Conservation (phyloP, 1,139 yeast species). For the Taiozyma onychis region DNA sequence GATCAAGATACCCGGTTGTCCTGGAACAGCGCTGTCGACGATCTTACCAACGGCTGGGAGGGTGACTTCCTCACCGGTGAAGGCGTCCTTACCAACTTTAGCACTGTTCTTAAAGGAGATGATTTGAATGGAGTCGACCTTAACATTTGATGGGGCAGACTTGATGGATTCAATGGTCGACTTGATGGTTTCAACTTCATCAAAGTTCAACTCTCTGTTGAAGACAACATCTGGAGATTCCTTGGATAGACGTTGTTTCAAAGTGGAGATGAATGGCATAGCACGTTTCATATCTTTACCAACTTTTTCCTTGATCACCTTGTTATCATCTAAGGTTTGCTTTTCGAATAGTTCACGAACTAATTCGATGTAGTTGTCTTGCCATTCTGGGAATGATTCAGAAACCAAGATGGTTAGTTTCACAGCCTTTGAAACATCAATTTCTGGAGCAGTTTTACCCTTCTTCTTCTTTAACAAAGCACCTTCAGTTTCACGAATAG, state of each 20-base stretch:
- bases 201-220: slow-evolving; percentile 78
- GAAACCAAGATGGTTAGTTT: slow-evolving; percentile 69
- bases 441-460: slow-evolving; percentile 61
- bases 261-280: slow-evolving; percentile 89
- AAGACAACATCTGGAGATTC: slow-evolving; percentile 75
- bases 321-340: slow-evolving; percentile 56
- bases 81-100: slow-evolving; percentile 53
- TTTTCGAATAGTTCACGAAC: slow-evolving; percentile 73
- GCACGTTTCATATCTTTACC: slow-evolving; percentile 84
- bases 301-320: slow-evolving; percentile 52
- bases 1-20: slow-evolving; percentile 82
- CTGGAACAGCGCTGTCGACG: slow-evolving; percentile 84
- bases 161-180: slow-evolving; percentile 49
- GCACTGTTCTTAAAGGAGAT: slow-evolving; percentile 57
- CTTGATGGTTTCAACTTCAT: slow-evolving; percentile 67
- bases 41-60: slow-evolving; percentile 59
- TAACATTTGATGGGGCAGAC: slow-evolving; percentile 61
- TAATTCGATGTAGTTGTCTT: slow-evolving; percentile 76
- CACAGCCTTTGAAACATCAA: slow-evolving; percentile 70
- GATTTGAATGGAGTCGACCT: slow-evolving; percentile 51
- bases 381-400: slow-evolving; percentile 94
- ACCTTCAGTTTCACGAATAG: slow-evolving; percentile 91
- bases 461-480: slow-evolving; percentile 86
- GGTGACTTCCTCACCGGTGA: slow-evolving; percentile 67
- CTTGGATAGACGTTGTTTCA: slow-evolving; percentile 70